Conservation (phyloP, 2,329 filamentous ascomycete species). For the Trichoderma sp. region DNA sequence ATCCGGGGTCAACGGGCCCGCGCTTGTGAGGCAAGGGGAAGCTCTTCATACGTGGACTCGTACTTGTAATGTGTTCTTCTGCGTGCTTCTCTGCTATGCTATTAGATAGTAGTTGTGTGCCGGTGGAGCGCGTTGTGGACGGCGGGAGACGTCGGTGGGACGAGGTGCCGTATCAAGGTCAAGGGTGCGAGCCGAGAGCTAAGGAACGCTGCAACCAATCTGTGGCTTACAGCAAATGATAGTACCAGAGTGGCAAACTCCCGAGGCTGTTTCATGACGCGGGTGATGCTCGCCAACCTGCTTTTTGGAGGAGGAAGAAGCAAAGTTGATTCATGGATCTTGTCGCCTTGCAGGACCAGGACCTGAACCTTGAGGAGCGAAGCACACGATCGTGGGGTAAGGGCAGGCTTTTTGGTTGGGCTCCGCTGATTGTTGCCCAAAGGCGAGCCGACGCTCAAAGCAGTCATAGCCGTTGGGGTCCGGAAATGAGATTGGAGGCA, state of each 20-base stretch:
- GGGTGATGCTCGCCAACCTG: slow-evolving; percentile 18
- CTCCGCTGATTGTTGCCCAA: slow-evolving; percentile 24
- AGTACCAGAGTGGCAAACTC: slow-evolving; percentile 16
- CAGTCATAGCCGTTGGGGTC: slow-evolving; percentile 1
- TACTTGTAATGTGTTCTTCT: background rate
- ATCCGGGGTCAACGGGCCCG: slow-evolving; percentile 20
- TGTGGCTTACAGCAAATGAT: slow-evolving; percentile 10
- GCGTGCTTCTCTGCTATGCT: background rate
- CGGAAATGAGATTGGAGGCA: slow-evolving; percentile 18
- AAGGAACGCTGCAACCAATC: slow-evolving; percentile 18
- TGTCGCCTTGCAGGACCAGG: slow-evolving; percentile 20
- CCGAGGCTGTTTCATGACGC: slow-evolving; percentile 22
- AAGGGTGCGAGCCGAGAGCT: slow-evolving; percentile 13
- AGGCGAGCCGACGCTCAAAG: slow-evolving; percentile 17
- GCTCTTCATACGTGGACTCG: slow-evolving; percentile 12
- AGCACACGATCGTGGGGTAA: slow-evolving; percentile 21
- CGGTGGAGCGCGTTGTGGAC: slow-evolving; percentile 19
- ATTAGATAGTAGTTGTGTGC: background rate
- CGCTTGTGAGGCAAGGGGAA: slow-evolving; percentile 10
- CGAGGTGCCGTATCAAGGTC: slow-evolving; percentile 20
- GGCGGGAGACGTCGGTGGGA: slow-evolving; percentile 21
- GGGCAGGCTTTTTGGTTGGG: slow-evolving; percentile 22
- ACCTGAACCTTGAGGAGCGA: background rate
- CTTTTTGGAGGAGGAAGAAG: slow-evolving; percentile 12
- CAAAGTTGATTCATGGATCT: slow-evolving; percentile 9